Percentiles rank a stretch among this genome's conserved stretches.
Conservation (phyloP, 179 eudicot genomes). For the Heliamphora pulchella region DNA sequence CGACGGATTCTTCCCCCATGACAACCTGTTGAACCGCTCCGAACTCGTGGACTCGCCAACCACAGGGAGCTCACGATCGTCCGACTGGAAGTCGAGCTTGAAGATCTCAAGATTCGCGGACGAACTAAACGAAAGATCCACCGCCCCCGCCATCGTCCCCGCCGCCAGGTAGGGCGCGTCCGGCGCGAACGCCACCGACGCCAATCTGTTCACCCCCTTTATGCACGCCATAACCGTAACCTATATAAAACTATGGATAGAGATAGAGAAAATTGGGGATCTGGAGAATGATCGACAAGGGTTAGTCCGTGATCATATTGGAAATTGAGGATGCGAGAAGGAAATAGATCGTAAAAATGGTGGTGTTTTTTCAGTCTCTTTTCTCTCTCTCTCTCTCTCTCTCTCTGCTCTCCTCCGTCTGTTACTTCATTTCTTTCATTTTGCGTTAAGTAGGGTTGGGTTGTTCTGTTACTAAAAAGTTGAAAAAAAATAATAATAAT, state of each 20-base stretch:
- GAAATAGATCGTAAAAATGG: too few relatives aligned
- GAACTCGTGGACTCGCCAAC: constrained; percentile 53
- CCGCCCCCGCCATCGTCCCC: constrained; percentile 97
- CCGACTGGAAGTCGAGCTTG: constrained; percentile 74
- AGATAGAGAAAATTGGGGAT: too few relatives aligned
- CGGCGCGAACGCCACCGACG: constrained; percentile 83
- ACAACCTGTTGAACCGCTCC: constrained; percentile 75
- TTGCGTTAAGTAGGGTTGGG: too few relatives aligned
- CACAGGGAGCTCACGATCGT: constrained; percentile 49
- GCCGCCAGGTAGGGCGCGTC: constrained; percentile 77
- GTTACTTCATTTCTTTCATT: too few relatives aligned
- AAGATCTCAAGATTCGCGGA: constrained; percentile 77
- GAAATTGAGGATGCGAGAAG: too few relatives aligned
- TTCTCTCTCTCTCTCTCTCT: too few relatives aligned
- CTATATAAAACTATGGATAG: background rate
- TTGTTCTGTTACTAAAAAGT: too few relatives aligned
- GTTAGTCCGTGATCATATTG: too few relatives aligned
- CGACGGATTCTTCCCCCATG: constrained; percentile 55
- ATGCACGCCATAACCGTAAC: constrained; percentile 39
- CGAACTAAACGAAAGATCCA: constrained; percentile 83
- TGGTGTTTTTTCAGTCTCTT: too few relatives aligned
- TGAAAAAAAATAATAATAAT: too few relatives aligned
- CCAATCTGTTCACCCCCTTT: constrained; percentile 82
- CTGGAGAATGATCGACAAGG: too few relatives aligned
- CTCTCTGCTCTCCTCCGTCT: too few relatives aligned